Conservation (phyloP, 75 land plant species). For the Selaginella tamariscina region DNA sequence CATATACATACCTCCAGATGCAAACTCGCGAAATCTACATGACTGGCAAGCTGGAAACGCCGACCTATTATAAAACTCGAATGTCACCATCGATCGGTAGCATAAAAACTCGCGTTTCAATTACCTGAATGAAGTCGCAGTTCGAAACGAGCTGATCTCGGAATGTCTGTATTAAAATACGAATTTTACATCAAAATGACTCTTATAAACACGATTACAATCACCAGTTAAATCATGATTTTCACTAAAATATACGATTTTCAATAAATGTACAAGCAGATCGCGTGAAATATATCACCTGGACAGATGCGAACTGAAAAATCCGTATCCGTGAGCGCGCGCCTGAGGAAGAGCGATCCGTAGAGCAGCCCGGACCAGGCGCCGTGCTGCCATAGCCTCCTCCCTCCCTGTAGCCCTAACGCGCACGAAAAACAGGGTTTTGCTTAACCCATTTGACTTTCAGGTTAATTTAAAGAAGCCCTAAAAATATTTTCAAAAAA, state of each 20-base stretch:
- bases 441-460: too few species aligned
- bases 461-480: too few species aligned
- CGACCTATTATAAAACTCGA: too few species aligned
- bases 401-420: not conserved
- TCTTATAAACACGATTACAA: not conserved
- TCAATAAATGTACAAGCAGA: too few species aligned
- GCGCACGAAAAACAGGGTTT: too few species aligned
- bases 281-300: not conserved
- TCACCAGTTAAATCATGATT: not conserved
- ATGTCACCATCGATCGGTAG: too few species aligned
- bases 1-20: conserved; percentile 17
- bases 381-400: not conserved
- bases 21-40: conserved; percentile 15
- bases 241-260: too few species aligned
- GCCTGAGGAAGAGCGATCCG: not conserved
- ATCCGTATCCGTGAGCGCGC: too few species aligned
- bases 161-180: not conserved
- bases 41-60: conserved; percentile 12
- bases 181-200: not conserved
- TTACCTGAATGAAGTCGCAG: too few species aligned
- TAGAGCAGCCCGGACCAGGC: not conserved
- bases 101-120: too few species aligned
- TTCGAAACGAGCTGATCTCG: too few species aligned
- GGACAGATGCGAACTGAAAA: not conserved
- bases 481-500: too few species aligned